Base-by-base conservation (phyloP, 1,284 basidiomycete genomes). In the Cryptococcus deneoformans region DNA sequence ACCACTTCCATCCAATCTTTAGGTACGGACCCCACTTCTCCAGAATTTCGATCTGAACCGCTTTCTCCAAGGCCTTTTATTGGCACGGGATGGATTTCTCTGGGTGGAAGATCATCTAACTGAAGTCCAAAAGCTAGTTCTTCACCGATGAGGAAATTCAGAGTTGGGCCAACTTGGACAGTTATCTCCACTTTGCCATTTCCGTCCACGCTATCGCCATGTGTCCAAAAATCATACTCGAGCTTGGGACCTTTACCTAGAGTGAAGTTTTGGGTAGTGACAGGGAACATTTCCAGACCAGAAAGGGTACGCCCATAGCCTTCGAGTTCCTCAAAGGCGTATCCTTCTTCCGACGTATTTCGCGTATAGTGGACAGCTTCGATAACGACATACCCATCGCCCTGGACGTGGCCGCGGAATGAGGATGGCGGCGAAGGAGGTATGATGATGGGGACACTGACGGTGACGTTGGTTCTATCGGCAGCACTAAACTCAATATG, bases 261-360 rank as follows among this genome's bases (percentile, higher is more conserved):
- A 9, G 81, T 80, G 70, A 86, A 88, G 66, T 84, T 84, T 12
- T 79, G 72, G 38, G 82, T 85, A 50, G 80, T 77, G n/a, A 82
- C 80, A 20, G 86, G 86, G 77, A 84, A 82, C 8, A 85, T 84
- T 2, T 84, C 86, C 39, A 88, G 78, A 14, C 81, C 86, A n/a
- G 48, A 57, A 3, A 65, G 54, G 1, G 62, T 65, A 10, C 68
- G 57, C 45, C 85, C 85, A 53, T 85, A 82, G 2, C 83, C 82
- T 9, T 84, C 83, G 5, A 87, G 73, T 46, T 84, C 81, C 34
- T 78, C 79, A 85, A 86, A 87, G 3, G 81, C 72, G 39, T 86
- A 79, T 5, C 82, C 83, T 43, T 79, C 73, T 6, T 84, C 82
- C 14, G 52, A 53, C 12, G 53, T 42, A 43, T 60, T 65, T 9